These are phyloP conservation scores for Xerocomus brunneocitrinus DNA, from an alignment of 768 basidiomycete species.

Conservation along the genomic window DNA sequence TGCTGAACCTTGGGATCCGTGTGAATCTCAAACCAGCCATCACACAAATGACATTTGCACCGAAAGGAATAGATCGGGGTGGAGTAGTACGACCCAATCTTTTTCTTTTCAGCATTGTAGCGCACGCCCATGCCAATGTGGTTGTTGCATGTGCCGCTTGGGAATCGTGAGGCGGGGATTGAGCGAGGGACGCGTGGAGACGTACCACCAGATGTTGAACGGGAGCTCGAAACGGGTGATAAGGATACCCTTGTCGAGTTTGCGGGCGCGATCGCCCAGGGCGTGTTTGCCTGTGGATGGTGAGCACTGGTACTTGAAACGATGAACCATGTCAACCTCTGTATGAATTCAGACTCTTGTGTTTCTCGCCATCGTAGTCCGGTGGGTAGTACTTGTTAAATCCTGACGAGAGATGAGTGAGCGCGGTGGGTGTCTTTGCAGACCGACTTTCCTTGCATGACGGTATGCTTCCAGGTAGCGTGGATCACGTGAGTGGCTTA, in stretches of 20 bases:
- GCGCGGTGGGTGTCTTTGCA: background rate
- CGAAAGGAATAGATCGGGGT: slow-evolving; percentile 94
- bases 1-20: slow-evolving; percentile 86
- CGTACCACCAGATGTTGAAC: slow-evolving; percentile 95
- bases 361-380: slow-evolving; percentile 66
- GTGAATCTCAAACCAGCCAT: slow-evolving; percentile 96
- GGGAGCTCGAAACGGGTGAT: slow-evolving; percentile 95
- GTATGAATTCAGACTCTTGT: slow-evolving; percentile 68
- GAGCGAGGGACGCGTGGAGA: background rate
- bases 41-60: slow-evolving; percentile 96
- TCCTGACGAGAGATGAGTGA: slow-evolving; percentile 34
- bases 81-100: slow-evolving; percentile 90
- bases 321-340: slow-evolving; percentile 44
- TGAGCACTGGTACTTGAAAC: background rate
- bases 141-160: slow-evolving; percentile 87
- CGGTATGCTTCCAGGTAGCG: background rate
- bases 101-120: slow-evolving; percentile 99
- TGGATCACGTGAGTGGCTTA: slow-evolving; percentile 5
- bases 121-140: slow-evolving; percentile 99
- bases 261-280: slow-evolving; percentile 86
- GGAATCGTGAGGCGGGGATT: background rate
- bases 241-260: slow-evolving; percentile 93
- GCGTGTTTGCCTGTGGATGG: slow-evolving; percentile 79
- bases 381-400: slow-evolving; percentile 82
- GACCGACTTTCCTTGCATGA: slow-evolving; percentile 41